A percentile compares a stretch with the other conserved stretches of the same genome.
phyloP scores from a whole-genome alignment of 129 eudicot genomes.

The Artemisia argyi region DNA sequence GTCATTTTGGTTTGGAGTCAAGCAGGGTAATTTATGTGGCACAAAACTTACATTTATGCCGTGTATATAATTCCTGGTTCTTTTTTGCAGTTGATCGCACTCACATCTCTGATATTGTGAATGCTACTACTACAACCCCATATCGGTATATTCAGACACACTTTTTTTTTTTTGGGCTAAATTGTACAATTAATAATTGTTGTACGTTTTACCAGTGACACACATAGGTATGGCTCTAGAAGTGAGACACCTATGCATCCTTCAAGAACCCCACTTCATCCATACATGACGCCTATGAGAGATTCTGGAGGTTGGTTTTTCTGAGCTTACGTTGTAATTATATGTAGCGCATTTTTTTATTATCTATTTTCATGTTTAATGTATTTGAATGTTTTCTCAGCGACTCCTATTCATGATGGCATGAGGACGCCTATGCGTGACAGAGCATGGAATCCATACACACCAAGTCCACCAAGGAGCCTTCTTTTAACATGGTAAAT shows the following conservation, averaged over 20 bases:
- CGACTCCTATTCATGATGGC: slow-evolving; percentile 96
- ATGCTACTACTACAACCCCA: slow-evolving; percentile 51
- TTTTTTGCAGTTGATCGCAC: slow-evolving; percentile 71
- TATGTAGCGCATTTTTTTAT: background rate
- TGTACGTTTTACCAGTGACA: slow-evolving; percentile 44
- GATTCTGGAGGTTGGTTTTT: slow-evolving; percentile 69
- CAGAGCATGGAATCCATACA: slow-evolving; percentile 97
- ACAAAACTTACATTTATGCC: background rate
- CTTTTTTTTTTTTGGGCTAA: background rate
- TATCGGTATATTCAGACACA: slow-evolving; percentile 46
- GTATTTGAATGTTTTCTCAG: slow-evolving; percentile 34
- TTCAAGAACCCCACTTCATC: slow-evolving; percentile 95
- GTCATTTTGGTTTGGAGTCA: no score
- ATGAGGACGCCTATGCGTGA: slow-evolving; percentile 99
- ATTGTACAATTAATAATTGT: background rate
- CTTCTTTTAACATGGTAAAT: no score
- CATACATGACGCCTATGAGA: slow-evolving; percentile 93
- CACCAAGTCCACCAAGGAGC: slow-evolving; percentile 82
- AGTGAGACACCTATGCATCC: slow-evolving; percentile 99
- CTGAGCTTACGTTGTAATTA: background rate
- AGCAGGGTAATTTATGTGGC: no score
- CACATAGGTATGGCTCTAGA: slow-evolving; percentile 75
- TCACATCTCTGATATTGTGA: slow-evolving; percentile 60
- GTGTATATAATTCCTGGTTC: background rate
- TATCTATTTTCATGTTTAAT: background rate